Evolutionary conservation across 1,284 basidiomycete species (phyloP), one percentile per base, ranked within the genome.

Genomic region (Ustilago trichophora): DNA sequence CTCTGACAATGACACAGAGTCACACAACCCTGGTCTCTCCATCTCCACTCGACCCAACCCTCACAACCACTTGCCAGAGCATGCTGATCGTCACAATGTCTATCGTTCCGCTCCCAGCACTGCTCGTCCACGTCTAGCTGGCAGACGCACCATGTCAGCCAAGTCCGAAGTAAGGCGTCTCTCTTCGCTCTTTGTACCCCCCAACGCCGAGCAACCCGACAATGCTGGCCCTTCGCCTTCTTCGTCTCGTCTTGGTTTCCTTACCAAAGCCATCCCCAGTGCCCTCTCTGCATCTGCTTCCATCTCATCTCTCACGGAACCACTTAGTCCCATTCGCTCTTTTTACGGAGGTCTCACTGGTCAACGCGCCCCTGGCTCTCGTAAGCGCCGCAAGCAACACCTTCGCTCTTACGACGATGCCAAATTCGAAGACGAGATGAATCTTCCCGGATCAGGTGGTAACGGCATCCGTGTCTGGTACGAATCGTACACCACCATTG

Each of bases 401-500:
- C 6, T 44, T 6, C 52, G 56, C 13, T 48, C 66, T 26, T 73
- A 73, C 34, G 71, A 73, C 32, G 71, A 73, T 35, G 50, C 51
- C n/a, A 53, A 54, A 15, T 58, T 73, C 40, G 55, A 69, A 31
- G 57, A 66, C 32, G 71, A 73, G 27, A 63, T 62, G 54, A 54
- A 60, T 13, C 45, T 60, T 0, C 54, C 59, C 6, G 59, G 58
- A n/a, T 34, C 65, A 3, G 51, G 46, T n/a, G 65, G 63, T 26
- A 76, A 76, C 38, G 72, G 72, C 22, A 40, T 76, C 15, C 60
- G 77, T 27, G 71, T 76, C 21, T 72, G 73, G 72, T 79, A 79
- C 57, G 62, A 73, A 21, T 72, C 73, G 16, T 79, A 78, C 56
- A 75, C 73, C 11, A 75, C 75, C 36, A 76, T 79, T 44, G 80